phyloP scores from a whole-genome alignment of 2,329 filamentous ascomycete species.

The Lasiodiplodia sp. region DNA sequence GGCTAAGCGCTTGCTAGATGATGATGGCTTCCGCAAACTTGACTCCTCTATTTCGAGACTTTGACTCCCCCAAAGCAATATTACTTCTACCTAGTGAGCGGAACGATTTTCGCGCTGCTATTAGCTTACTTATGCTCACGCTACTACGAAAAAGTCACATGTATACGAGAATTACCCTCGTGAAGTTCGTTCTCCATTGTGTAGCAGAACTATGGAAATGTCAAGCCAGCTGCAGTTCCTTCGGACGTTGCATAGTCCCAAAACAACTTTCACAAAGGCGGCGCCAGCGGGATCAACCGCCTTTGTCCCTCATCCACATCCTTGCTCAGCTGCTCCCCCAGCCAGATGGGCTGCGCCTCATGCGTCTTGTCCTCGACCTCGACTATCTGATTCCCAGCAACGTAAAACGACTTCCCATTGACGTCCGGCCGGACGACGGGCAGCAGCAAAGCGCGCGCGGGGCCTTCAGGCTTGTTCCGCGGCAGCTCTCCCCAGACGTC shows the following conservation, averaged over 20 bases:
- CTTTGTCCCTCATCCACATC: conserved; percentile 36
- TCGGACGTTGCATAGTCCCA: background rate
- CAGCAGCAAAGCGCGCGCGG: conserved; percentile 36
- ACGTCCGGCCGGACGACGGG: conserved; percentile 35
- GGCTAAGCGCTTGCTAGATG: too few relatives aligned
- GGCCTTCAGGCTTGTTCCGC: conserved; percentile 36
- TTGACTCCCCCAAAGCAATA: too few relatives aligned
- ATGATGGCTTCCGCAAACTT: too few relatives aligned
- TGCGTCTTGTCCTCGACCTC: conserved; percentile 40
- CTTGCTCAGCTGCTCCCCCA: conserved; percentile 37
- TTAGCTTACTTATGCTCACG: too few relatives aligned
- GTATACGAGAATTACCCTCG: too few relatives aligned
- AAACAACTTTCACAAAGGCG: background rate
- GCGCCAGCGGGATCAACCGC: conserved; percentile 25
- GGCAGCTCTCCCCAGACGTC: conserved; percentile 35
- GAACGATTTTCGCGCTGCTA: too few relatives aligned
- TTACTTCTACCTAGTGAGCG: too few relatives aligned
- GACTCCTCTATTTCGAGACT: too few relatives aligned
- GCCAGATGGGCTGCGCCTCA: conserved; percentile 37
- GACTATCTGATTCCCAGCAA: conserved; percentile 36
- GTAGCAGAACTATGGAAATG: too few relatives aligned
- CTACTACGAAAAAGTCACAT: too few relatives aligned
- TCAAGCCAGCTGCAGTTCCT: too few relatives aligned
- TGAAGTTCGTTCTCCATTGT: too few relatives aligned
- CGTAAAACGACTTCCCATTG: conserved; percentile 37